Evolutionary conservation across 148 eudicot species (phyloP).

Genomic region (Drosera capensis): DNA sequence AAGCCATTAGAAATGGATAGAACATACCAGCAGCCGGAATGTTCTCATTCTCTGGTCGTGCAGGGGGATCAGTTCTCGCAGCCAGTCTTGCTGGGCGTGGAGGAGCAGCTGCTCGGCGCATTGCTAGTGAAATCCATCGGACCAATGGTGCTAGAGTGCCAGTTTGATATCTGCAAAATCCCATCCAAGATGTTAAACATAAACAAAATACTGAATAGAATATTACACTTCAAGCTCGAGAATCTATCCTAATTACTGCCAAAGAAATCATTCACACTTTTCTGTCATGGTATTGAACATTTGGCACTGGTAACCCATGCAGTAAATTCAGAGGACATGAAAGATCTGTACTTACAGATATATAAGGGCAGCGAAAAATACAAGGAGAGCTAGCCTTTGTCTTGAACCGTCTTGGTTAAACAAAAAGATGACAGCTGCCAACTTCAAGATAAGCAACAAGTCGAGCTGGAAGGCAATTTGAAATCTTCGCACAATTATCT

Average conservation of each 20-base stretch:
- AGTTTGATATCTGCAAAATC: slow-evolving; percentile 70
- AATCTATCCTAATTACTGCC: no score
- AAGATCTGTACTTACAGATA: slow-evolving; percentile 62
- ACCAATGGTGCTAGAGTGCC: slow-evolving; percentile 88
- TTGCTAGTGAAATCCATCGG: slow-evolving; percentile 86
- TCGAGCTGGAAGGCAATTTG: slow-evolving; percentile 94
- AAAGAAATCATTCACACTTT: no score
- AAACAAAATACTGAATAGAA: not conserved
- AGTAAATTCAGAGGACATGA: no score
- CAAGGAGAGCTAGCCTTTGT: slow-evolving; percentile 87
- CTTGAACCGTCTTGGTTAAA: slow-evolving; percentile 97
- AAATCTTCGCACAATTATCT: slow-evolving; percentile 77
- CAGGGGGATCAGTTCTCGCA: slow-evolving; percentile 33
- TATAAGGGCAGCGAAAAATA: slow-evolving; percentile 63
- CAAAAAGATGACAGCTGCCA: slow-evolving; percentile 89
- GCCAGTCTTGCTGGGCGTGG: slow-evolving; percentile 76
- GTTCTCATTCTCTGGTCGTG: slow-evolving; percentile 24
- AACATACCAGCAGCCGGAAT: slow-evolving; percentile 23
- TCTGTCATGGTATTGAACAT: no score
- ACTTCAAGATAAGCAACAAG: slow-evolving; percentile 72
- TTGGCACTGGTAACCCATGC: not conserved
- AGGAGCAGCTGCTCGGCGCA: slow-evolving; percentile 96
- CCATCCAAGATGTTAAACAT: slow-evolving; percentile 1
- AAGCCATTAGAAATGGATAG: no score
- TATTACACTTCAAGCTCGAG: no score